A percentile compares a stretch with the other conserved stretches of the same genome.
Evolutionary conservation across 257 asterid genomes (phyloP).

Genomic region (Cruciata laevipes): DNA sequence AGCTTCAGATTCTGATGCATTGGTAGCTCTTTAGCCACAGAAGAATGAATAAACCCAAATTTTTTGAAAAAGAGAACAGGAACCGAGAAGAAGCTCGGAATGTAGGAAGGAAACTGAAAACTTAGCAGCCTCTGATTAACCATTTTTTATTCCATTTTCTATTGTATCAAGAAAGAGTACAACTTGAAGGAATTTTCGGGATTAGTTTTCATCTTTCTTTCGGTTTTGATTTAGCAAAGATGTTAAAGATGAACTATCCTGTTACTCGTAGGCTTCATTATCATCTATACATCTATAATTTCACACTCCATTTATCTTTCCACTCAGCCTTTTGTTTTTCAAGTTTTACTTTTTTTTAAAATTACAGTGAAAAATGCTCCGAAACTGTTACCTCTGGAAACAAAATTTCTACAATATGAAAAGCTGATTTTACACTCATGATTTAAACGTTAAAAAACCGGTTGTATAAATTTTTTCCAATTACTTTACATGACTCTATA

Average conservation of each 20-base stretch:
- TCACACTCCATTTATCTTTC: not conserved
- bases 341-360: too few relatives aligned
- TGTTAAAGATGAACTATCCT: constrained; percentile 15
- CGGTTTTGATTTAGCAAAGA: constrained; percentile 3
- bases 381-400: too few relatives aligned
- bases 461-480: too few relatives aligned
- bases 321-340: too few relatives aligned
- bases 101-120: not conserved
- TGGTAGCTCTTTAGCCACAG: constrained; percentile 1
- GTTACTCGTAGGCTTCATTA: constrained; percentile 10
- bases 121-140: constrained; percentile 1
- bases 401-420: too few relatives aligned
- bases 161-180: constrained; percentile 18
- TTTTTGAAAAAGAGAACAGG: not conserved
- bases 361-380: too few relatives aligned
- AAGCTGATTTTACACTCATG: too few relatives aligned
- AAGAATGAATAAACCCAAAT: not conserved
- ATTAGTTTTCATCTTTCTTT: constrained; percentile 21
- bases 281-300: not conserved
- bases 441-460: too few relatives aligned
- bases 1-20: constrained; percentile 59
- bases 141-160: constrained; percentile 15
- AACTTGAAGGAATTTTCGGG: constrained; percentile 26
- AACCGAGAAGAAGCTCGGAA: not conserved
- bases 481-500: too few relatives aligned